phyloP scores from a whole-genome alignment of 2,329 filamentous ascomycete genomes.

The Calonectria honghensis region DNA sequence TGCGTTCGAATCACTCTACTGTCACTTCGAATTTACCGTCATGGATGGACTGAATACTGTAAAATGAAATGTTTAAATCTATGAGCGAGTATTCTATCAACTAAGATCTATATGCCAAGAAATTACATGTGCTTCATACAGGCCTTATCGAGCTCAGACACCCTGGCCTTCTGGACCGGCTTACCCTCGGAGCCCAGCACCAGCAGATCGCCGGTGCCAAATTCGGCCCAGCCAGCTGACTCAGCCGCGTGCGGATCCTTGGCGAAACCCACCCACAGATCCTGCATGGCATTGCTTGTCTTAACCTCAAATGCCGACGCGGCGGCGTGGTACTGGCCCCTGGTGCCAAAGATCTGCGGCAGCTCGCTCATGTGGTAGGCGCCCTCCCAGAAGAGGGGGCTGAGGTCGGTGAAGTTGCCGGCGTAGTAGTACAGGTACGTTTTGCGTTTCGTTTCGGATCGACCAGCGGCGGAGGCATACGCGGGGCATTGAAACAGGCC shows the following conservation, averaged over 20 bases:
- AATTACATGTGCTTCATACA: neutral
- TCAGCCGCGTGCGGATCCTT: neutral
- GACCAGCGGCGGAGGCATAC: neutral
- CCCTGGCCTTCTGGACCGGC: neutral
- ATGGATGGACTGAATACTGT: neutral
- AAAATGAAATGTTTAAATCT: neutral
- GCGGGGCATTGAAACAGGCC: slow-evolving; percentile 11
- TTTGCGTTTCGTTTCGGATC: neutral
- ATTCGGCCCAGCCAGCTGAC: slow-evolving; percentile 16
- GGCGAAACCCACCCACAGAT: slow-evolving; percentile 3
- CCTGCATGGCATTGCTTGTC: slow-evolving; percentile 9
- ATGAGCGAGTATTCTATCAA: neutral
- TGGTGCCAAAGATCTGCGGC: slow-evolving; percentile 13
- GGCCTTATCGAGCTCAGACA: neutral
- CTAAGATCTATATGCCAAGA: neutral
- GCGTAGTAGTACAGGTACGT: slow-evolving; percentile 5
- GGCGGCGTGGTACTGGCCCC: neutral
- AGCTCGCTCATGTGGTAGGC: slow-evolving; percentile 24
- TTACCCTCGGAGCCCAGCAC: neutral
- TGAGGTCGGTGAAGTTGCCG: slow-evolving; percentile 14
- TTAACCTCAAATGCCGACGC: neutral
- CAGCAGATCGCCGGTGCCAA: neutral
- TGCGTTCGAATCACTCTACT: neutral
- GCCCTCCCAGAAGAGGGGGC: slow-evolving; percentile 14
- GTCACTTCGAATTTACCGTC: neutral